Evolutionary conservation across 495 filamentous ascomycete species (phyloP), one percentile per base, ranked within the genome.

Genomic region (Penicillium lividum): DNA sequence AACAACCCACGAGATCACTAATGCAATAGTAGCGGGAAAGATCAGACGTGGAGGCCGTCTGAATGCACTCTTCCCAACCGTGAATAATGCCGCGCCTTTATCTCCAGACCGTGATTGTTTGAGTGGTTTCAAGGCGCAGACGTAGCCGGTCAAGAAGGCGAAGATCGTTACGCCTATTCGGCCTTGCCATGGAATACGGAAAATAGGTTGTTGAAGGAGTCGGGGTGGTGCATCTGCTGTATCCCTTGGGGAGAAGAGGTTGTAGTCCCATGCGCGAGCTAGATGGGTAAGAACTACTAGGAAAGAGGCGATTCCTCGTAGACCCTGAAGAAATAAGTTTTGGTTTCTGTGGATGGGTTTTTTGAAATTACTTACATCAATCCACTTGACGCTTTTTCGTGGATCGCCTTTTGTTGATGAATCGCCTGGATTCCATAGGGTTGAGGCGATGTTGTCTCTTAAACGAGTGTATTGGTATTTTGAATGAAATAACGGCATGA

Each of bases 201-300:
- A 65, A 53, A 86, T 76, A 8, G 85, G 84, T 59, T 78, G 75
- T 69, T 89, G 86, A 36, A 89, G 74, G 31, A 86, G 55, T 45
- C 79, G 79, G 7, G 85, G 80, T 0, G 73, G 50, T 4, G 70
- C 67, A 33, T 79, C 75, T 56, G 78, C 76, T 31, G 71, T 71
- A 36, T 79, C 76, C 28, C 77, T 69, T 5, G 86, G 83, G 18
- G 75, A 73, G 71, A 87, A 86, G 16, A 88, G 77, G 27, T 80
- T 74, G 54, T 78, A 81, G 62, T 85, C 80, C 70, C 83, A 87
- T 53, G 80, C 80, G 45, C 85, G 80, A 28, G 81, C 79, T 18
- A 89, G 78, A 62, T 89, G 86, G n/a, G 85, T 88, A 31, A 84
- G 67, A 15, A 88, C 81, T 25, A 89, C 86, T n/a, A 86, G 71